These are phyloP conservation scores for Arthrobotrys sinensis DNA, from an alignment of 2,329 filamentous ascomycete genomes.

Conservation along the genomic window DNA sequence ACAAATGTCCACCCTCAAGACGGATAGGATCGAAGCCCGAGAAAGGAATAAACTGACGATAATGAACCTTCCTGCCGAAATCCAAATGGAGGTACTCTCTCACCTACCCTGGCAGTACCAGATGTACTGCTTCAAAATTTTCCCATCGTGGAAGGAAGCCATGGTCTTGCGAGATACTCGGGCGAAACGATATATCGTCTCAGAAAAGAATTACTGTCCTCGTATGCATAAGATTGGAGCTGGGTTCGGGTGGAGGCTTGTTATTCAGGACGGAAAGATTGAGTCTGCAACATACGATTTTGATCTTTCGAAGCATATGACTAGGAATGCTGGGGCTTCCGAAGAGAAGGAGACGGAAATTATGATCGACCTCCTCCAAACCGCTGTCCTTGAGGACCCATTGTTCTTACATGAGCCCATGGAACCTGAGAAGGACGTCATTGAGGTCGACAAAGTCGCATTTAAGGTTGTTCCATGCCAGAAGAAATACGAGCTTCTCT, in stretches of 20 bases:
- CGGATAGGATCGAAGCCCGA: slow-evolving; percentile 30
- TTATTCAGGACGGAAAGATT: slow-evolving; percentile 39
- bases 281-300: slow-evolving; percentile 51
- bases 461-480: slow-evolving; percentile 47
- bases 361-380: slow-evolving; percentile 44
- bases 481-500: slow-evolving; percentile 39
- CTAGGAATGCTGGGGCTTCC: neutral
- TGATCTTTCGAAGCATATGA: slow-evolving; percentile 25
- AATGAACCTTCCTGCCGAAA: slow-evolving; percentile 46
- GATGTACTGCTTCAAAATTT: slow-evolving; percentile 52
- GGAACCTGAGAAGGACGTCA: slow-evolving; percentile 30
- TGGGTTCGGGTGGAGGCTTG: slow-evolving; percentile 44
- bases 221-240: slow-evolving; percentile 50
- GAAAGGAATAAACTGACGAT: slow-evolving; percentile 51
- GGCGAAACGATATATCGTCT: slow-evolving; percentile 35
- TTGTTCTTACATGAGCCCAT: slow-evolving; percentile 29
- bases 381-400: slow-evolving; percentile 49
- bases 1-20: slow-evolving; percentile 35
- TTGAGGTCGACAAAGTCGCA: slow-evolving; percentile 31
- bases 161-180: slow-evolving; percentile 42
- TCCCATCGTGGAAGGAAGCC: slow-evolving; percentile 47
- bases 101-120: slow-evolving; percentile 55
- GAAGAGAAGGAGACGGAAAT: slow-evolving; percentile 36
- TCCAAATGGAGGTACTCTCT: slow-evolving; percentile 45
- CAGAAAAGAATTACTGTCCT: slow-evolving; percentile 53